Conservation (phyloP, 345 rosid species). For the Pistacia integerrima region DNA sequence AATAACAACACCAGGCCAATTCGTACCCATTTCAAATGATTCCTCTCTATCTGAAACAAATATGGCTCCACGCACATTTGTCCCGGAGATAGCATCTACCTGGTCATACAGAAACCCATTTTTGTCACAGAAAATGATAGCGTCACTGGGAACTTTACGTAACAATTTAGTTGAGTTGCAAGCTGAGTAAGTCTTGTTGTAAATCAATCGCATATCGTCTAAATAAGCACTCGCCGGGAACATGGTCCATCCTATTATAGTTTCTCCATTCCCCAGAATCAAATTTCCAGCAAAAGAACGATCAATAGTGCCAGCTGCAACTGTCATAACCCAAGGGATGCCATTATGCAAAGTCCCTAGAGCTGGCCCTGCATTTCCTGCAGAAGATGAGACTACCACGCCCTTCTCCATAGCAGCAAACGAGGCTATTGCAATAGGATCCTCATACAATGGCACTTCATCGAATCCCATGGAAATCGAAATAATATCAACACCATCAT, state of each 20-base stretch:
- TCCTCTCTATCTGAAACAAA: slow-evolving; percentile 26
- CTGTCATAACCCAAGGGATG: slow-evolving; percentile 48
- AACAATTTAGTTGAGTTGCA: slow-evolving; percentile 31
- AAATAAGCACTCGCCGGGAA: slow-evolving; percentile 39
- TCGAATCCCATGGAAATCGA: slow-evolving; percentile 27
- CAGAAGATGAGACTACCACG: slow-evolving; percentile 8
- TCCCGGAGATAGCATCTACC: not conserved
- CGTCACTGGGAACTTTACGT: slow-evolving; percentile 6
- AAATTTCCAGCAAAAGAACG: slow-evolving; percentile 33
- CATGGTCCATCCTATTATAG: slow-evolving; percentile 31
- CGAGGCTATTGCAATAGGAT: slow-evolving; percentile 18
- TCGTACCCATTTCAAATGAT: not conserved
- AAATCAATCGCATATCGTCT: slow-evolving; percentile 33
- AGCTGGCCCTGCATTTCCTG: slow-evolving; percentile 25
- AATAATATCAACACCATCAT: slow-evolving; percentile 11
- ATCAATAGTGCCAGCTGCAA: slow-evolving; percentile 40
- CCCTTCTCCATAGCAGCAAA: slow-evolving; percentile 14
- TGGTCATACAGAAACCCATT: slow-evolving; percentile 8
- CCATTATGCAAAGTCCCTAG: slow-evolving; percentile 45
- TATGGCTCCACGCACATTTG: slow-evolving; percentile 33
- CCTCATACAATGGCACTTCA: slow-evolving; percentile 20
- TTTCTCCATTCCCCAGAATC: slow-evolving; percentile 41
- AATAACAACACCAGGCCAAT: slow-evolving; percentile 22
- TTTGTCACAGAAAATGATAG: slow-evolving; percentile 40
- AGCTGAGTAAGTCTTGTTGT: slow-evolving; percentile 21